phyloP scores from a whole-genome alignment of 768 basidiomycete genomes.

The Lyophyllum decastes region DNA sequence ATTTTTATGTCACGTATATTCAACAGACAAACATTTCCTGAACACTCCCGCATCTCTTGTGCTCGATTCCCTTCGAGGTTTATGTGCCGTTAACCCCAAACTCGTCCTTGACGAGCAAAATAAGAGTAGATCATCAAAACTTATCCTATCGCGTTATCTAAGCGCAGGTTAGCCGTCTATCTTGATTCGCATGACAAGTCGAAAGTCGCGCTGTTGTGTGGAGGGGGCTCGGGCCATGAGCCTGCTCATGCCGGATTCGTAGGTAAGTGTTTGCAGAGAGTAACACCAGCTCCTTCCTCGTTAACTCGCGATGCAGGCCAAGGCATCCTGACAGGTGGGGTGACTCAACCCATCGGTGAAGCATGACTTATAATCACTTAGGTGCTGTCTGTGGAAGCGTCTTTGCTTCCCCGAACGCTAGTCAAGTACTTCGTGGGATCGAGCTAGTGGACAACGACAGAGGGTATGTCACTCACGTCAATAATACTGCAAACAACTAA shows the following conservation, averaged over 20 bases:
- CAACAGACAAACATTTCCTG: slow-evolving; percentile 71
- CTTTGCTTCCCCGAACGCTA: slow-evolving; percentile 88
- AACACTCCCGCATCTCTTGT: slow-evolving; percentile 74
- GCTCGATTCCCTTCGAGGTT: slow-evolving; percentile 73
- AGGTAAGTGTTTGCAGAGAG: slow-evolving; percentile 43
- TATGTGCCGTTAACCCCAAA: slow-evolving; percentile 70
- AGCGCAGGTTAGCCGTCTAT: slow-evolving; percentile 56
- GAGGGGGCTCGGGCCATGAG: slow-evolving; percentile 89
- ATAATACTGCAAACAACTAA: not conserved
- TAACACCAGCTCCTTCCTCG: not conserved
- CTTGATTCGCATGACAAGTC: slow-evolving; percentile 54
- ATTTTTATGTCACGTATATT: not conserved
- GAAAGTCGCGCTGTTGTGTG: slow-evolving; percentile 78
- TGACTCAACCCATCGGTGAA: not conserved
- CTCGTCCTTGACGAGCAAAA: slow-evolving; percentile 69
- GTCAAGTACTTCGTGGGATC: slow-evolving; percentile 81
- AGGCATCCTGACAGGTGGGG: slow-evolving; percentile 75
- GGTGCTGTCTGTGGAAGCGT: slow-evolving; percentile 84
- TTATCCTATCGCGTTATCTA: slow-evolving; percentile 13
- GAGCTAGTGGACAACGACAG: slow-evolving; percentile 72
- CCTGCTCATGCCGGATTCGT: slow-evolving; percentile 90
- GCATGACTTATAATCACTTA: slow-evolving; percentile 14
- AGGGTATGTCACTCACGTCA: slow-evolving; percentile 47
- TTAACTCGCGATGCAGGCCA: slow-evolving; percentile 42
- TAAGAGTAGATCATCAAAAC: slow-evolving; percentile 52